Evolutionary conservation across 1,284 basidiomycete genomes (phyloP).

Genomic region (Cryptococcus sp.): DNA sequence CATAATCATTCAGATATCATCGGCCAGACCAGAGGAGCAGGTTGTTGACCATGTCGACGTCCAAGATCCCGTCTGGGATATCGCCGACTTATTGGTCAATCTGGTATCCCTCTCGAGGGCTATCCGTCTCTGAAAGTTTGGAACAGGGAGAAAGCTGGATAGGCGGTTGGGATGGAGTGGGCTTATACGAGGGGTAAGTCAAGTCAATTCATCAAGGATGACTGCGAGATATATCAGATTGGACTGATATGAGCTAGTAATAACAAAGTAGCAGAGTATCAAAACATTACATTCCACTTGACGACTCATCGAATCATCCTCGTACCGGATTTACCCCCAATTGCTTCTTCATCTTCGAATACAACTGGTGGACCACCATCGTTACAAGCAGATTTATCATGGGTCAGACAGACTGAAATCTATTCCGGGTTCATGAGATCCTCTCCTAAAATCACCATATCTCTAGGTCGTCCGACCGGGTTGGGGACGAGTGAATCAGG

Average conservation of each 20-base stretch:
- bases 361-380: conserved; percentile 56
- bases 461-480: conserved; percentile 50
- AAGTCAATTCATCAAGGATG: conserved; percentile 8
- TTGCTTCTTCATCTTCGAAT: conserved; percentile 1
- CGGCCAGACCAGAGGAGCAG: no score
- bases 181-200: conserved; percentile 82
- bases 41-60: no score
- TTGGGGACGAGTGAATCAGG: conserved; percentile 1
- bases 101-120: conserved; percentile 12
- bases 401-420: conserved; percentile 74
- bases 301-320: conserved; percentile 68
- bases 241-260: conserved; percentile 52
- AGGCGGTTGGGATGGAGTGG: conserved; percentile 68
- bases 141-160: conserved; percentile 70
- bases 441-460: conserved; percentile 80
- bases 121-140: conserved; percentile 20
- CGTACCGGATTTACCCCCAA: conserved; percentile 17
- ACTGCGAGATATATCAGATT: conserved; percentile 6
- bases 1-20: no score
- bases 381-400: conserved; percentile 57
- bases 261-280: conserved; percentile 64
- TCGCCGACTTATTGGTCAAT: conserved; percentile 26
- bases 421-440: conserved; percentile 90
- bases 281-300: conserved; percentile 66
- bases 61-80: conserved; percentile 19